Evolutionary conservation across 495 filamentous ascomycete species (phyloP), one percentile per base, ranked within the genome.

Genomic region (Penicillium angulare): DNA sequence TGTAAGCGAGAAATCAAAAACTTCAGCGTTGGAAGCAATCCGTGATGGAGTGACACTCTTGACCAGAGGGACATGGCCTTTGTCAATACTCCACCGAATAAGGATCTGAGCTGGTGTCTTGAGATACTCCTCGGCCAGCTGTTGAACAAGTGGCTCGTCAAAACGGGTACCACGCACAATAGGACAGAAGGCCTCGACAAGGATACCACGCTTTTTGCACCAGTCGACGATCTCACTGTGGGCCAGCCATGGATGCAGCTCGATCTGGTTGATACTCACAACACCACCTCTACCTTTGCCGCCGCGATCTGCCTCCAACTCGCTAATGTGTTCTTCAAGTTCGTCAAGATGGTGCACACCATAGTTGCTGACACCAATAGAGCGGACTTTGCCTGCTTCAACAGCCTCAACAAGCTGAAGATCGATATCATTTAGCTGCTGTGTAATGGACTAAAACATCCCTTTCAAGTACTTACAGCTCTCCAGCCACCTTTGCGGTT

Each of bases 1-100:
- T 0, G 73, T 72, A 17, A 91, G 64, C 56, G 84, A 78, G 66
- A 93, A 92, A 59, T 86, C 85, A 65, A 80, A 92, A 0, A 91
- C 69, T 8, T 81, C 66, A 0, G 81, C 74, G 58, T 92, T 92
- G 56, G 84, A 82, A 31, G 47, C 35, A 52, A 93, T 92, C 12
- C 89, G 71, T 20, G 69, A 72, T 3, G 76, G 68, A 0, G 80
- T 89, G 0, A 84, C 85, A 31, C 85, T 89, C 73, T 92, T 92
- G 4, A 89, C 87, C 20, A 93, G 77, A 23, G 87, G 86, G 15
- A 90, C 74, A 39, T 82, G 80, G 0, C 59, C 59, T 42, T 60
- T 57, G 40, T 61, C 58, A 57, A 86, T 59, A 53, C 81, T 83
- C 85, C 85, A 86, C 21, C 82, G 68, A 15, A 88, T 64, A 60